Percentiles rank a stretch among this genome's conserved stretches.
phyloP scores from a whole-genome alignment of 2,329 filamentous ascomycete species.

The Calonectria pauciramosa region DNA sequence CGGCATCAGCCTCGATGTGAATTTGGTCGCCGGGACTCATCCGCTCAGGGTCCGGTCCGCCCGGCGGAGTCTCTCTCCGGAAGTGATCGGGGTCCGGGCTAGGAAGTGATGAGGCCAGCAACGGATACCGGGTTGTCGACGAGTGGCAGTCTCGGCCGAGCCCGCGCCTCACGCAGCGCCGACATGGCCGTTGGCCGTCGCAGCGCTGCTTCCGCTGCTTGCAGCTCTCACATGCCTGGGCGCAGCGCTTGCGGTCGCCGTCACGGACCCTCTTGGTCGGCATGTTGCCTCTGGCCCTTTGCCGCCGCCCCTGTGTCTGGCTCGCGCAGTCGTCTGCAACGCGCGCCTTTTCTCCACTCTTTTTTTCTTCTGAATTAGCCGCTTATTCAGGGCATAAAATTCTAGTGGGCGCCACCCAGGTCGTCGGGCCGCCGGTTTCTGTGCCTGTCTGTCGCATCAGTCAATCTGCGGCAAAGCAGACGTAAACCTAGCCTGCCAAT shows the following conservation, averaged over 20 bases:
- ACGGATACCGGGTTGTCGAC: conserved; percentile 25
- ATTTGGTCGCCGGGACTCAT: conserved; percentile 31
- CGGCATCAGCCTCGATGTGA: conserved; percentile 13
- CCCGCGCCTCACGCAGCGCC: conserved; percentile 43
- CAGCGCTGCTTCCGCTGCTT: conserved; percentile 45
- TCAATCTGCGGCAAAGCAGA: conserved; percentile 12
- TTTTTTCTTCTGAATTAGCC: not conserved
- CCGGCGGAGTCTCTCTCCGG: conserved; percentile 17
- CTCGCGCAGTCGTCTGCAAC: not conserved
- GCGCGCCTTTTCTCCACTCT: not conserved
- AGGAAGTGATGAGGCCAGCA: conserved; percentile 42
- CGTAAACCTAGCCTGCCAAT: not conserved
- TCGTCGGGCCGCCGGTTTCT: conserved; percentile 4
- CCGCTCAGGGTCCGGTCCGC: conserved; percentile 32
- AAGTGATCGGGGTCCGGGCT: conserved; percentile 40
- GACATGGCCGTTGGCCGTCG: conserved; percentile 40
- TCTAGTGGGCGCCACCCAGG: not conserved
- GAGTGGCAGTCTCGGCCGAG: conserved; percentile 40
- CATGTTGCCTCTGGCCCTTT: conserved; percentile 30
- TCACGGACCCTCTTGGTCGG: conserved; percentile 44
- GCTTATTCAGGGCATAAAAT: not conserved
- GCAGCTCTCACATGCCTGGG: conserved; percentile 44
- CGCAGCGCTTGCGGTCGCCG: conserved; percentile 41
- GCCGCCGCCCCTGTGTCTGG: not conserved
- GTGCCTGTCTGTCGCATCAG: conserved; percentile 3